phyloP scores from a whole-genome alignment of 495 filamentous ascomycete species.

The Chlorociboria aeruginascens region DNA sequence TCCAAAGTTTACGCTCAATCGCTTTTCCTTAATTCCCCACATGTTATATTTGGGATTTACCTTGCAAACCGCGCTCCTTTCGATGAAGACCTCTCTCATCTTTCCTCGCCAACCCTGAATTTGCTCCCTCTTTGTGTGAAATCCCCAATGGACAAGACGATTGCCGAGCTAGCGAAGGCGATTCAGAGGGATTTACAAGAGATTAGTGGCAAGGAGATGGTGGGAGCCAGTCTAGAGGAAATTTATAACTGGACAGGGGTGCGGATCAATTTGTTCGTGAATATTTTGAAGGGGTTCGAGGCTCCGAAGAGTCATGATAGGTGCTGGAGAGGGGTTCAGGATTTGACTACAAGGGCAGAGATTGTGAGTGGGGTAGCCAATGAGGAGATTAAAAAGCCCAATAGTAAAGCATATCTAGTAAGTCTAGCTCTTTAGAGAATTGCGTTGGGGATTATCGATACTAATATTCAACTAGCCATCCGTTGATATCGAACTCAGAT shows the following conservation, averaged over 20 bases:
- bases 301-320: not conserved
- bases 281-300: slow-evolving; percentile 21
- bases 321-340: not conserved
- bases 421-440: not conserved
- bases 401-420: slow-evolving; percentile 11
- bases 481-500: slow-evolving; percentile 25
- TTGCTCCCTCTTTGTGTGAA: slow-evolving; percentile 35
- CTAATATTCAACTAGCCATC: slow-evolving; percentile 18
- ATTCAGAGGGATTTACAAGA: slow-evolving; percentile 33
- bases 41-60: slow-evolving; percentile 42
- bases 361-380: slow-evolving; percentile 3
- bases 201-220: slow-evolving; percentile 29
- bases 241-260: slow-evolving; percentile 35
- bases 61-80: slow-evolving; percentile 39
- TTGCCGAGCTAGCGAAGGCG: slow-evolving; percentile 27
- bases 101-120: slow-evolving; percentile 39
- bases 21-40: slow-evolving; percentile 6
- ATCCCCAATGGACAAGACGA: slow-evolving; percentile 11
- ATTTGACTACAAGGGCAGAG: slow-evolving; percentile 4
- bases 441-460: not conserved
- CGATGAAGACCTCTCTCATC: slow-evolving; percentile 18
- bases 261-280: slow-evolving; percentile 29
- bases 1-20: slow-evolving; percentile 27
- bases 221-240: slow-evolving; percentile 27
- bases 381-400: not conserved